Evolutionary conservation across 345 rosid genomes (phyloP).

Genomic region (Isatis tinctoria): DNA sequence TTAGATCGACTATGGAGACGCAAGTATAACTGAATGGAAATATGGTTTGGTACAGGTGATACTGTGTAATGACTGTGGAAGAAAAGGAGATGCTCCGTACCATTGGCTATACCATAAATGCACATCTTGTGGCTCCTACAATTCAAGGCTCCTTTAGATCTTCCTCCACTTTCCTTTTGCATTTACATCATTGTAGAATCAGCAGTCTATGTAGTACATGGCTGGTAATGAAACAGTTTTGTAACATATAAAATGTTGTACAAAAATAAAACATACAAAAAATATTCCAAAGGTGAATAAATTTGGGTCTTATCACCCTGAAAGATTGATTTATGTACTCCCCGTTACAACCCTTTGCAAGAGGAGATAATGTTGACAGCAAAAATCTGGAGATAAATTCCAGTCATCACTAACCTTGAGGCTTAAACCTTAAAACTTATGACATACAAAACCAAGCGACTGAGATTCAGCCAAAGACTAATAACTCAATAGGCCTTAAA

Average conservation of each 20-base stretch:
- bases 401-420: slow-evolving; percentile 9
- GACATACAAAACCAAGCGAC: slow-evolving; percentile 17
- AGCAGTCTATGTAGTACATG: neutral
- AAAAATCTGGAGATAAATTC: slow-evolving; percentile 20
- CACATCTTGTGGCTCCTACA: slow-evolving; percentile 57
- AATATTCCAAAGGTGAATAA: slow-evolving; percentile 9
- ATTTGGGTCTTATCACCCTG: slow-evolving; percentile 17
- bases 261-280: slow-evolving; percentile 23
- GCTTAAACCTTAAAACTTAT: slow-evolving; percentile 5
- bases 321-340: slow-evolving; percentile 15
- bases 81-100: slow-evolving; percentile 56
- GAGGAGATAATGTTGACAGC: slow-evolving; percentile 6
- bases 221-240: slow-evolving; percentile 13
- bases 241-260: slow-evolving; percentile 19
- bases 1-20: neutral
- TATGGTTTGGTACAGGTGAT: slow-evolving; percentile 36
- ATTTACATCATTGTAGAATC: neutral
- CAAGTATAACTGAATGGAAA: neutral
- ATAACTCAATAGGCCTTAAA: neutral
- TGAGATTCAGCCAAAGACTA: neutral
- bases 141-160: slow-evolving; percentile 50
- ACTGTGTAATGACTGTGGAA: slow-evolving; percentile 71
- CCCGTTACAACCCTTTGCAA: slow-evolving; percentile 11
- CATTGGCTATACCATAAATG: slow-evolving; percentile 79
- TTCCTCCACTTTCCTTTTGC: neutral